Percentiles rank a stretch among this genome's conserved stretches.
phyloP scores from a whole-genome alignment of 371 early-diverging fungal species.

The Cokeromyces recurvatus region DNA sequence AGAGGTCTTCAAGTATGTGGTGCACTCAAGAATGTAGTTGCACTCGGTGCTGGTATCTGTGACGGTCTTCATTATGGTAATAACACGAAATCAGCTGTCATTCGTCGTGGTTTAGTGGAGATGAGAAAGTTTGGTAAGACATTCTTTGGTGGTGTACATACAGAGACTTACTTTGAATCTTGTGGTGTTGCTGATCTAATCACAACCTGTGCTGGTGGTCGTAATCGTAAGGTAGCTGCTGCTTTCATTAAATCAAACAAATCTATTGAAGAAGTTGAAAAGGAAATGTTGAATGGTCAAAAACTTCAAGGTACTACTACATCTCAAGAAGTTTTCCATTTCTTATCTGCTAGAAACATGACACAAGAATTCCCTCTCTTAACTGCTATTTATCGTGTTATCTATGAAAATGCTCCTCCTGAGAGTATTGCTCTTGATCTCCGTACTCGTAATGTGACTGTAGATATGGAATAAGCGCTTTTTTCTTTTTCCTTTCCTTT shows the following conservation, averaged over 20 bases:
- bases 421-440: slow-evolving; percentile 26
- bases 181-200: slow-evolving; percentile 73
- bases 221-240: slow-evolving; percentile 93
- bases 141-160: slow-evolving; percentile 75
- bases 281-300: slow-evolving; percentile 93
- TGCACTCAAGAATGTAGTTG: slow-evolving; percentile 97
- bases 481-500: no score
- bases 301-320: slow-evolving; percentile 98
- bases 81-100: slow-evolving; percentile 96
- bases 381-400: slow-evolving; percentile 82
- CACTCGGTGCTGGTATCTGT: slow-evolving; percentile 94
- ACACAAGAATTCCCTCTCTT: slow-evolving; percentile 78
- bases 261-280: slow-evolving; percentile 85
- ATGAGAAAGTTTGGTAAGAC: slow-evolving; percentile 89
- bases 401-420: slow-evolving; percentile 64
- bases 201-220: slow-evolving; percentile 94
- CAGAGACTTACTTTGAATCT: slow-evolving; percentile 89
- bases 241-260: slow-evolving; percentile 84
- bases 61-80: slow-evolving; percentile 78
- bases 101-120: slow-evolving; percentile 94
- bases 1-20: slow-evolving; percentile 96
- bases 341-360: slow-evolving; percentile 60
- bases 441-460: slow-evolving; percentile 5
- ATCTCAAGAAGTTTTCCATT: slow-evolving; percentile 80
- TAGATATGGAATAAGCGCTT: slow-evolving; percentile 3